phyloP scores from a whole-genome alignment of 1,284 basidiomycete genomes.

The Cryptococcus sp. region DNA sequence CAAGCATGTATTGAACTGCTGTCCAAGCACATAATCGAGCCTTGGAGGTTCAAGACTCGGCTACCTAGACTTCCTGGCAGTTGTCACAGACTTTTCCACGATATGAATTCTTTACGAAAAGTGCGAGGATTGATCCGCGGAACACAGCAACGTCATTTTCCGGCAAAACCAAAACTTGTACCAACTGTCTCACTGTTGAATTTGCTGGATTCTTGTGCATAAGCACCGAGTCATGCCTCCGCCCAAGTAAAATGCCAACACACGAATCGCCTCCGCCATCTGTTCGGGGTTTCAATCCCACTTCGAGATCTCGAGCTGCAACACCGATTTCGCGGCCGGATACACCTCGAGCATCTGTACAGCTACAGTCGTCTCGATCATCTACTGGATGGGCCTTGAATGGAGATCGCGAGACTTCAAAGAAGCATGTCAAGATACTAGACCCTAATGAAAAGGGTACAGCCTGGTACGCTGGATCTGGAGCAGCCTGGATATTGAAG shows the following conservation, averaged over 20 bases:
- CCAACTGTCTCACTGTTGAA: too few relatives aligned
- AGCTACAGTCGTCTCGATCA: too few relatives aligned
- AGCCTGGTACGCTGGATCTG: not conserved
- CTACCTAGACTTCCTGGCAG: too few relatives aligned
- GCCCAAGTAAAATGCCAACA: not conserved
- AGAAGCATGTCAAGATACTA: not conserved
- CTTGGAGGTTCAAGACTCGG: too few relatives aligned
- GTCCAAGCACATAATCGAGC: too few relatives aligned
- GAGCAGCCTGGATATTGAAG: slow-evolving; percentile 5
- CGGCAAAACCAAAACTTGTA: too few relatives aligned
- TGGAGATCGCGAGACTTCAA: not conserved
- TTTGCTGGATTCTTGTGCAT: too few relatives aligned
- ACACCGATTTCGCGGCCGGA: not conserved
- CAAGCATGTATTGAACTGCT: too few relatives aligned
- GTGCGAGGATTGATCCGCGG: not conserved
- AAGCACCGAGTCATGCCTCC: too few relatives aligned
- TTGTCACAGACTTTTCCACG: too few relatives aligned
- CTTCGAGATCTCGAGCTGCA: not conserved
- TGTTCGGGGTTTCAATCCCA: not conserved
- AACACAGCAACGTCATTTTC: not conserved
- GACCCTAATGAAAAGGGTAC: not conserved
- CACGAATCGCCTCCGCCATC: not conserved
- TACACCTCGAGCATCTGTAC: not conserved
- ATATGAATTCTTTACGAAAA: too few relatives aligned
- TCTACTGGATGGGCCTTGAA: too few relatives aligned